Evolutionary conservation across 768 basidiomycete genomes (phyloP), one percentile per base, ranked within the genome.

Genomic region (Termitomyces sp.): DNA sequence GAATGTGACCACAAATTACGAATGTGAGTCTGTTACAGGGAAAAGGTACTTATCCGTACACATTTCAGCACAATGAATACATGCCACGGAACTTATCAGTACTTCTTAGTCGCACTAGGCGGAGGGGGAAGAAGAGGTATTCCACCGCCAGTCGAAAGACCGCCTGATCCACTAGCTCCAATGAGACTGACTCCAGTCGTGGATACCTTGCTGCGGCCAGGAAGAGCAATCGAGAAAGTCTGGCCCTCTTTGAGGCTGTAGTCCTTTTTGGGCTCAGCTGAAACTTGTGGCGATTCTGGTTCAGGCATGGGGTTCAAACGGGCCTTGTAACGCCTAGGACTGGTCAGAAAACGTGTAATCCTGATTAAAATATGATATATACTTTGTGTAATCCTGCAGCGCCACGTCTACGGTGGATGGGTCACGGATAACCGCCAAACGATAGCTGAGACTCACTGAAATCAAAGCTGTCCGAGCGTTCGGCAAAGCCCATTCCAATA

Each of bases 171-270:
- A 24, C 62, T 68, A 22, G 75, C 73, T 49, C 71, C 75, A 20
- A 83, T 63, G 36, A 83, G 64, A 61, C 68, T 77, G 6, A 72
- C 68, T 20, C 69, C 61, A 35, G 70, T 72, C 6, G 47, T 22
- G 20, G 71, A 61, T 18, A 72, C 59, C 68, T 80, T 80, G 56
- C 70, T 74, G 54, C 87, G 84, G n/a, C 94, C 93, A 7, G 94
- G 95, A 58, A 97, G 92, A 35, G 83, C 76, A 62, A 98, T 96
- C 5, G 88, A 87, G 70, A 98, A 95, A 0, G 94, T 97, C 69
- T 98, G 92, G 9, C 94, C 94, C 64, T 94, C 92, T 70, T 96
- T 97, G 64, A 98, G 73, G 40, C 89, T 90, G 72, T 94, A 97
- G 64, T 98, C 94, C 71, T 92, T 92, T 77, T 93, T 94, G 2